phyloP scores from a whole-genome alignment of 495 filamentous ascomycete species.

The Hypoxylon cercidicola region DNA sequence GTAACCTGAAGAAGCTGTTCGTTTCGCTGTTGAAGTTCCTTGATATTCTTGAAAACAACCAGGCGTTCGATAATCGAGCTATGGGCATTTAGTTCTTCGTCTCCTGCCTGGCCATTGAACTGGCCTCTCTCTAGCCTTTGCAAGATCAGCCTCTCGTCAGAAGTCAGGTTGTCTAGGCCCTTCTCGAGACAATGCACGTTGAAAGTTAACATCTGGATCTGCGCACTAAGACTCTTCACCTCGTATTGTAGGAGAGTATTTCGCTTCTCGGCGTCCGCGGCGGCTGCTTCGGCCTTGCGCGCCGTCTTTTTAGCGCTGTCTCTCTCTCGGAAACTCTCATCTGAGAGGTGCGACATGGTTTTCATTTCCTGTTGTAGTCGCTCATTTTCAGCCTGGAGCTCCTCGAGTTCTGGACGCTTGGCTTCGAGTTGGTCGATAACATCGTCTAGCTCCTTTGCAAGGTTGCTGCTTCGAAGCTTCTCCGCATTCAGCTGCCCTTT shows the following conservation, averaged over 20 bases:
- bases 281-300: conserved; percentile 77
- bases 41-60: conserved; percentile 82
- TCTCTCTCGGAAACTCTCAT: conserved; percentile 69
- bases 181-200: conserved; percentile 82
- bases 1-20: conserved; percentile 81
- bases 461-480: conserved; percentile 73
- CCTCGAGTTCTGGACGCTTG: conserved; percentile 73
- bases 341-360: conserved; percentile 76
- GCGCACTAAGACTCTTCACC: conserved; percentile 88
- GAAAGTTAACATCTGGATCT: conserved; percentile 87
- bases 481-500: conserved; percentile 68
- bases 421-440: conserved; percentile 76
- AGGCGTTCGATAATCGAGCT: conserved; percentile 86
- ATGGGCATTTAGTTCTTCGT: conserved; percentile 80
- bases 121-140: conserved; percentile 77
- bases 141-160: conserved; percentile 70
- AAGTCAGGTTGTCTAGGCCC: conserved; percentile 75
- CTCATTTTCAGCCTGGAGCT: conserved; percentile 73
- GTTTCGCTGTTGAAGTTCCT: conserved; percentile 90
- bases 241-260: conserved; percentile 83
- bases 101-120: conserved; percentile 67
- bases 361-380: conserved; percentile 77
- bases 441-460: conserved; percentile 80
- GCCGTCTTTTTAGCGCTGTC: conserved; percentile 68
- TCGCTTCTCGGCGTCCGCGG: conserved; percentile 76